phyloP scores from a whole-genome alignment of 768 basidiomycete species.

The Suillus subalutaceus region DNA sequence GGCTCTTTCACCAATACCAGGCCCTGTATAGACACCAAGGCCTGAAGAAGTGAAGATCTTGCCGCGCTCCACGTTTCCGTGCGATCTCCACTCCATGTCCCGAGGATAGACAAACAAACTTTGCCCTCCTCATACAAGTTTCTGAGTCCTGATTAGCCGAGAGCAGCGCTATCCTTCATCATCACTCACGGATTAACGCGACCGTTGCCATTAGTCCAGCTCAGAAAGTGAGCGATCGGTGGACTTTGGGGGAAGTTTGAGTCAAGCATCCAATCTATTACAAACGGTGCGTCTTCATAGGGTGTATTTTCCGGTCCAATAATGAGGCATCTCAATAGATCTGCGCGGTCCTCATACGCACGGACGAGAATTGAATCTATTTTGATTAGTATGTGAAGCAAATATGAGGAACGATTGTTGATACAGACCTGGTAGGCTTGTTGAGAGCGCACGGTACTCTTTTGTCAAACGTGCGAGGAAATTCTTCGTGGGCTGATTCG shows the following conservation, averaged over 20 bases:
- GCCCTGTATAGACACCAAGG: slow-evolving; percentile 92
- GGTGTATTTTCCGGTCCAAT: slow-evolving; percentile 94
- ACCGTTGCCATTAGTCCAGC: slow-evolving; percentile 94
- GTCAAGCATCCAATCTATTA: slow-evolving; percentile 92
- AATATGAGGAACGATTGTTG: slow-evolving; percentile 3
- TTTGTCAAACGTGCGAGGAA: slow-evolving; percentile 79
- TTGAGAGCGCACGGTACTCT: slow-evolving; percentile 81
- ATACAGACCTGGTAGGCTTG: slow-evolving; percentile 76
- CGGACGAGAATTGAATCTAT: slow-evolving; percentile 87
- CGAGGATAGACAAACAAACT: slow-evolving; percentile 88
- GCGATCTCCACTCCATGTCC: slow-evolving; percentile 90
- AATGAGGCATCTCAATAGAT: slow-evolving; percentile 86
- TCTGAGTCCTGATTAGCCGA: slow-evolving; percentile 37
- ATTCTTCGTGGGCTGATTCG: slow-evolving; percentile 66
- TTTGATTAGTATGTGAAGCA: slow-evolving; percentile 6
- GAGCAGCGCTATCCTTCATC: background rate
- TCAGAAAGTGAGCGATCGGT: slow-evolving; percentile 86
- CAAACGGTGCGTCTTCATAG: slow-evolving; percentile 93
- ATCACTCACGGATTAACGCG: slow-evolving; percentile 80
- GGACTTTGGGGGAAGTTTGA: slow-evolving; percentile 83
- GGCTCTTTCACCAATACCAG: slow-evolving; percentile 92
- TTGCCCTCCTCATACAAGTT: slow-evolving; percentile 97
- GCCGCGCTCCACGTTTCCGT: slow-evolving; percentile 86
- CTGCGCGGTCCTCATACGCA: slow-evolving; percentile 86
- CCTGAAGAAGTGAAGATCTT: slow-evolving; percentile 87